Evolutionary conservation across 2,329 filamentous ascomycete species (phyloP), one percentile per base, ranked within the genome.

Genomic region (Aspergillus intermedius): DNA sequence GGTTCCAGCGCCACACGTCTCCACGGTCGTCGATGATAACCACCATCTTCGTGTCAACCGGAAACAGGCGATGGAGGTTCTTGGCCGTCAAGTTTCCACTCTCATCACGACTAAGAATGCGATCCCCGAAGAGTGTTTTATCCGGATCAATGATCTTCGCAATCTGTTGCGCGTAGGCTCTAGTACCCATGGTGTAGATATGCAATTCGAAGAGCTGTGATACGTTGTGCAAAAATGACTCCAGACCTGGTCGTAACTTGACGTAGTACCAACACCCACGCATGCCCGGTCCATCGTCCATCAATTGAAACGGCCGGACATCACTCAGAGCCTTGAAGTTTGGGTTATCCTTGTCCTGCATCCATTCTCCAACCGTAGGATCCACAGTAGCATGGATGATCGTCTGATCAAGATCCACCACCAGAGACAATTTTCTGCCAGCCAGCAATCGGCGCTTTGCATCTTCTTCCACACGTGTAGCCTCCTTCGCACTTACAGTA

Each of bases 361-460:
- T 88, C 93, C 93, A 98, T 67, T 98, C 91, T 54, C 86, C 90
- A 47, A 98, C 85, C 0, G 93, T 98, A 5, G 91, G 91, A 59
- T 98, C 93, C 61, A 97, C 94, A 53, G 90, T 95, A 22, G 93
- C 93, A 68, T 98, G 93, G 57, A 98, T 98, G 61, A 98, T 93
- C 49, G 93, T 98, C 74, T 97, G 91, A 66, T 98, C 93, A 47
- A 98, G 77, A 76, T 98, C 93, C 59, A 98, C 93, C 22, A 98
- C 93, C 41, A 98, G 78, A 42, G 88, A 95, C 41, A 98, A 79
- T 72, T 95, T 95, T 58, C 86, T 82, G 53, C 86, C 81, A 50
- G 83, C 78, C 40, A 98, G 75, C 39, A 98, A 76, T 17, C 91
- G 84, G 52, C 83, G 81, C 73, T 96, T 95, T 12, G 89, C 80